A percentile compares a stretch with the other conserved stretches of the same genome.
phyloP scores from a whole-genome alignment of 2,329 filamentous ascomycete genomes.

The Microdochium paspali region DNA sequence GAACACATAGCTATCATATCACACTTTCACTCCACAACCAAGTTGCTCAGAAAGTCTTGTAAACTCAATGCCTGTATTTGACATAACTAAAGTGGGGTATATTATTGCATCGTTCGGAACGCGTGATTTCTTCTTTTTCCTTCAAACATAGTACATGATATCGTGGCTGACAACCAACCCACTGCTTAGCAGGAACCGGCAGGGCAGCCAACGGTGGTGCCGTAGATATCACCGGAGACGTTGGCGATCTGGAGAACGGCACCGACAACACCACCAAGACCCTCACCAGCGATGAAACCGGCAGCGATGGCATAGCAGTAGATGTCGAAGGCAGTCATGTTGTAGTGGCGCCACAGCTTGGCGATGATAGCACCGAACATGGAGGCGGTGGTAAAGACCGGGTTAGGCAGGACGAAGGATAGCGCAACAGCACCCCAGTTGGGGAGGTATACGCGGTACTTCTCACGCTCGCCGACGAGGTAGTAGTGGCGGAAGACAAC shows the following conservation, averaged over 20 bases:
- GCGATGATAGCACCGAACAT: conserved; percentile 43
- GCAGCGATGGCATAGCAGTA: conserved; percentile 51
- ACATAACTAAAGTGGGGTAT: no score
- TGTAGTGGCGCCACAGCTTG: conserved; percentile 43
- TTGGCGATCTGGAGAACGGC: conserved; percentile 26
- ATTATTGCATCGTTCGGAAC: no score
- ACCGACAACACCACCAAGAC: conserved; percentile 52
- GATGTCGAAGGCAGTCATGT: conserved; percentile 41
- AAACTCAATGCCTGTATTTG: no score
- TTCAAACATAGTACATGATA: no score
- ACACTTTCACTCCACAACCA: no score
- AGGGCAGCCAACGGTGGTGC: conserved; percentile 22
- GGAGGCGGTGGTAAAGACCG: conserved; percentile 49
- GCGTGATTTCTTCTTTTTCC: no score
- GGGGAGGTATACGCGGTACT: conserved; percentile 45
- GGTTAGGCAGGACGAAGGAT: conserved; percentile 47
- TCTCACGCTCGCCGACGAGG: conserved; percentile 40
- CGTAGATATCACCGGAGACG: conserved; percentile 20
- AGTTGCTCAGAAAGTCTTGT: no score
- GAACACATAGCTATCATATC: no score
- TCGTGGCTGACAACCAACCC: no score
- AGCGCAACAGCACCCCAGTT: conserved; percentile 55
- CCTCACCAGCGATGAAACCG: conserved; percentile 54
- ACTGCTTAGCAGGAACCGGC: conserved; percentile 13
- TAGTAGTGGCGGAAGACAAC: conserved; percentile 45